These are phyloP conservation scores for Paecilomyces fulvus DNA, from an alignment of 2,329 filamentous ascomycete genomes.

Conservation along the genomic window DNA sequence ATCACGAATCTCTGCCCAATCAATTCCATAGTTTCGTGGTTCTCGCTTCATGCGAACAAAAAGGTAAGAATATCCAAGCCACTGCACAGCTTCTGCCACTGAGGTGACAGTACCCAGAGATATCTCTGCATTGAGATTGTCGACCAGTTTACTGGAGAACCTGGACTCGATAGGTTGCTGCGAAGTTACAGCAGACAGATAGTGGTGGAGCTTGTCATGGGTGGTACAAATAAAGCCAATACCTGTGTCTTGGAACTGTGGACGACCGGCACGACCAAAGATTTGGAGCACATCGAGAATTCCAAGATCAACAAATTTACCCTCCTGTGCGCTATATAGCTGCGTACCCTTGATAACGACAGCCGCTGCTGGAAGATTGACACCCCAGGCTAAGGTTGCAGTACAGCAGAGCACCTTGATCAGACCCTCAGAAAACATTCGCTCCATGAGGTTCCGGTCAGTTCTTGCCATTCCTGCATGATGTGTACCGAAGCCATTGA, in stretches of 20 bases:
- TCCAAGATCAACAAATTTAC: slow-evolving; percentile 91
- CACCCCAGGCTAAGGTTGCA: slow-evolving; percentile 95
- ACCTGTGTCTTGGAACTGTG: slow-evolving; percentile 94
- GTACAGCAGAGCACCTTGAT: slow-evolving; percentile 97
- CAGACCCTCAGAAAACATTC: slow-evolving; percentile 83
- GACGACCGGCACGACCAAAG: slow-evolving; percentile 93
- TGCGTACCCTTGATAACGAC: slow-evolving; percentile 98
- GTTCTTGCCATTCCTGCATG: slow-evolving; percentile 94
- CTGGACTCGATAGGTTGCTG: slow-evolving; percentile 97
- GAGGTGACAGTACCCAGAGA: slow-evolving; percentile 91
- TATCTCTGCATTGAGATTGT: slow-evolving; percentile 95
- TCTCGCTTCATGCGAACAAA: slow-evolving; percentile 95
- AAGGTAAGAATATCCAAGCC: slow-evolving; percentile 95
- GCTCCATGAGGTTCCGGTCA: slow-evolving; percentile 92
- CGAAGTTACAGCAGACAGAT: slow-evolving; percentile 84
- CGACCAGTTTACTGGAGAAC: slow-evolving; percentile 86
- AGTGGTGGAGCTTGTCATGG: slow-evolving; percentile 85
- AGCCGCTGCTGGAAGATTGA: slow-evolving; percentile 92
- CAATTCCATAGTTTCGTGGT: slow-evolving; percentile 86
- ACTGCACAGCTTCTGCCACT: slow-evolving; percentile 85
- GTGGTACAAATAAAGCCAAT: slow-evolving; percentile 98
- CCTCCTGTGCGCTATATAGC: slow-evolving; percentile 90
- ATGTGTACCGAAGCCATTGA: slow-evolving; percentile 88
- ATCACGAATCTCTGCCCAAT: slow-evolving; percentile 82
- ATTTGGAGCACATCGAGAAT: slow-evolving; percentile 97